phyloP scores from a whole-genome alignment of 129 eudicot species.

The carrot (Daucus carota) region DH1_v3.0 NC_030382.2:59024501-59025000 shows the following conservation, averaged over 20 bases:
- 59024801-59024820: slow-evolving; percentile 89
- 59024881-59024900: not conserved
- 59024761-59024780: slow-evolving; percentile 83
- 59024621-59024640: slow-evolving; percentile 54
- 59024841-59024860: slow-evolving; percentile 41
- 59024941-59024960: not conserved
- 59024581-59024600: not conserved
- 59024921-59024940: not conserved
- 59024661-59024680: slow-evolving; percentile 87
- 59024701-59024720: slow-evolving; percentile 91
- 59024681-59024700: slow-evolving; percentile 83
- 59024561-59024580: slow-evolving; percentile 11
- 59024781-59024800: slow-evolving; percentile 90
- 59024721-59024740: slow-evolving; percentile 96
- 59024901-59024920: not conserved
- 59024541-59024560: slow-evolving; percentile 97
- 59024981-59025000: slow-evolving; percentile 1
- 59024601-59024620: slow-evolving; percentile 10
- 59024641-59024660: slow-evolving; percentile 94
- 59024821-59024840: slow-evolving; percentile 99
- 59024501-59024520: slow-evolving; percentile 79
- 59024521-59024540: slow-evolving; percentile 88
- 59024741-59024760: slow-evolving; percentile 98
- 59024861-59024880: not conserved
- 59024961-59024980: not conserved